These are phyloP conservation scores for Marasmius sp. DNA, from an alignment of 1,284 basidiomycete genomes.

Conservation along the genomic window DNA sequence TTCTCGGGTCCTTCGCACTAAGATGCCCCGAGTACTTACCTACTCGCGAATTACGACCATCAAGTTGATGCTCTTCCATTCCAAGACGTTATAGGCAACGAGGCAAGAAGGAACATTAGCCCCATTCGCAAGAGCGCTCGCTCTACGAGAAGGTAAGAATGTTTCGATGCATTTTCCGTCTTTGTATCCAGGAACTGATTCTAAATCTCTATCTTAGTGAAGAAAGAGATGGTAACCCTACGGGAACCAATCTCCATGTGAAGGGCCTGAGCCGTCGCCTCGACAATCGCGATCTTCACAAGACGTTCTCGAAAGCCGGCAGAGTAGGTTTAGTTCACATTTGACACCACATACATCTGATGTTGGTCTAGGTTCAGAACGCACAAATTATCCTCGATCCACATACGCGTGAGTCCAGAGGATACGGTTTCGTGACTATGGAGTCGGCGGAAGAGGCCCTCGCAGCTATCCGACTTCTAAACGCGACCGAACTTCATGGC, in stretches of 20 bases:
- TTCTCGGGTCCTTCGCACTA: no score
- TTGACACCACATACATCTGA: not conserved
- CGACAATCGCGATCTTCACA: slow-evolving; percentile 85
- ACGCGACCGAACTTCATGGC: slow-evolving; percentile 83
- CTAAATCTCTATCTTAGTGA: slow-evolving; percentile 19
- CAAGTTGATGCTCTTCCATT: no score
- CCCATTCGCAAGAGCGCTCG: no score
- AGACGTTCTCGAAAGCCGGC: slow-evolving; percentile 86
- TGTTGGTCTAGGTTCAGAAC: slow-evolving; percentile 66
- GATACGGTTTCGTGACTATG: slow-evolving; percentile 98
- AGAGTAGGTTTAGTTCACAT: slow-evolving; percentile 56
- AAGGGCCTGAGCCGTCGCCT: slow-evolving; percentile 82
- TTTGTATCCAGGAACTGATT: not conserved
- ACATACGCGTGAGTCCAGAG: slow-evolving; percentile 93
- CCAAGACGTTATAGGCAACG: no score
- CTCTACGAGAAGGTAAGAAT: no score
- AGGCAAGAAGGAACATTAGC: no score
- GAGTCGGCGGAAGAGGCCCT: slow-evolving; percentile 86
- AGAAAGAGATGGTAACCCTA: slow-evolving; percentile 55
- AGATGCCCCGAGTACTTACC: no score
- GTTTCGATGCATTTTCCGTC: no score
- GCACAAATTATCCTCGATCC: slow-evolving; percentile 97
- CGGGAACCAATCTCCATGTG: slow-evolving; percentile 96
- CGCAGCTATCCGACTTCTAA: slow-evolving; percentile 81
- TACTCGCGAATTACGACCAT: no score